A percentile compares a stretch with the other conserved stretches of the same genome.
These are phyloP conservation scores for Paramarasmius palmivorus DNA, from an alignment of 1,284 basidiomycete genomes.

Conservation along the genomic window DNA sequence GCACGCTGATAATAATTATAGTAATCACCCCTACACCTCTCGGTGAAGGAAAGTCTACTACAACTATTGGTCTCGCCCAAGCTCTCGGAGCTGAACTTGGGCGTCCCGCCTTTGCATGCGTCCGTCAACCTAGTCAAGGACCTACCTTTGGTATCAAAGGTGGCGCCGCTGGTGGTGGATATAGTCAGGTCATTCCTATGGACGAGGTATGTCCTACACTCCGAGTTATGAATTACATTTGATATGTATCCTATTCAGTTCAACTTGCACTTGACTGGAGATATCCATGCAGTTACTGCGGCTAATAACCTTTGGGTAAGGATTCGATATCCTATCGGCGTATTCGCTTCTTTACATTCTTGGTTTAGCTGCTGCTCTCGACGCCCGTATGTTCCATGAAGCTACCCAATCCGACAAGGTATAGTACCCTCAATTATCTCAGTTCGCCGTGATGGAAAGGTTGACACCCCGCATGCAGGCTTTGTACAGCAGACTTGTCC, in stretches of 20 bases:
- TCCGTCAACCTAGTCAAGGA: conserved; percentile 98
- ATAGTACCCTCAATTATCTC: conserved; percentile 6
- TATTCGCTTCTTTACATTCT: conserved; percentile 15
- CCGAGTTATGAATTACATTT: conserved; percentile 5
- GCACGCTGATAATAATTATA: conserved; percentile 26
- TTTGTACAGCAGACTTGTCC: conserved; percentile 94
- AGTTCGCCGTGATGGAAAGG: not conserved
- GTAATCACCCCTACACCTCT: conserved; percentile 98
- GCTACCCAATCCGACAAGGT: conserved; percentile 94
- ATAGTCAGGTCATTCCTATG: conserved; percentile 99
- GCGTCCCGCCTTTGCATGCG: conserved; percentile 94
- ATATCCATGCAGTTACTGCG: conserved; percentile 97
- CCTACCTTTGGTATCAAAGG: conserved; percentile 99
- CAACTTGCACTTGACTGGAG: conserved; percentile 95
- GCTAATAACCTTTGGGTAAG: conserved; percentile 94
- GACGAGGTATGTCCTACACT: conserved; percentile 70
- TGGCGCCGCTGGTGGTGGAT: conserved; percentile 97
- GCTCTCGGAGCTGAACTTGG: conserved; percentile 94
- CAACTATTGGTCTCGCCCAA: conserved; percentile 96
- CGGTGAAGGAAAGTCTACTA: conserved; percentile 98
- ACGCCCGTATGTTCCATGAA: conserved; percentile 98
- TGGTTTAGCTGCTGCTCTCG: conserved; percentile 84
- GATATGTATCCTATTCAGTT: conserved; percentile 60
- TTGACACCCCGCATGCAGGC: conserved; percentile 40
- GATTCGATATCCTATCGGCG: not conserved